Conservation (phyloP, 1,139 yeast species). For the Tardiomyces digboiensis region DNA sequence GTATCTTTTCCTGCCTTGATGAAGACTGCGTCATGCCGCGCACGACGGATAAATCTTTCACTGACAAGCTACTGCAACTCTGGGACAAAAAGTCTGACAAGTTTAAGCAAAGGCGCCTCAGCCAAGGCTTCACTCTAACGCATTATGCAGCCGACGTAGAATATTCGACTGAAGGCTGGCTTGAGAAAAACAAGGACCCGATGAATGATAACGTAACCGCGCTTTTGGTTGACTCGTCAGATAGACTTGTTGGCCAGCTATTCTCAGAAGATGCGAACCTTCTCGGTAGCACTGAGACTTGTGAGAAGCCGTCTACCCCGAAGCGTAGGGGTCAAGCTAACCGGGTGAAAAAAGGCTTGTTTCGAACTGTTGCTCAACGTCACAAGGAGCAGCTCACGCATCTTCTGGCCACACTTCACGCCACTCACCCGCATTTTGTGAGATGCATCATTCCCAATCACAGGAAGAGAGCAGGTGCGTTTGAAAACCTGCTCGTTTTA, state of each 20-base stretch:
- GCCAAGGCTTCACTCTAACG: constrained; percentile 55
- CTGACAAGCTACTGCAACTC: constrained; percentile 61
- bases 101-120: constrained; percentile 57
- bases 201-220: constrained; percentile 65
- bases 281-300: constrained; percentile 11
- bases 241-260: constrained; percentile 40
- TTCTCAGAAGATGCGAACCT: constrained; percentile 27
- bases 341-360: constrained; percentile 33
- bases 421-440: constrained; percentile 94
- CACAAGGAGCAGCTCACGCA: constrained; percentile 68
- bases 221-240: constrained; percentile 46
- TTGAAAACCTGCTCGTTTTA: constrained; percentile 69
- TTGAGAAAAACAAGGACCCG: constrained; percentile 93
- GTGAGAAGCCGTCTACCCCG: constrained; percentile 6
- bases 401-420: constrained; percentile 62
- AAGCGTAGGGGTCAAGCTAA: constrained; percentile 7
- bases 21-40: constrained; percentile 96
- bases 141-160: constrained; percentile 97
- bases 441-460: constrained; percentile 92
- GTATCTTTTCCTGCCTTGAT: constrained; percentile 80
- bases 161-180: constrained; percentile 87
- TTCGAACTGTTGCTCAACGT: constrained; percentile 74
- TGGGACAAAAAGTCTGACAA: constrained; percentile 53
- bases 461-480: constrained; percentile 56
- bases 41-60: constrained; percentile 73